phyloP scores from a whole-genome alignment of 805 yeast species.

The Myxozyma melibiosi region DNA sequence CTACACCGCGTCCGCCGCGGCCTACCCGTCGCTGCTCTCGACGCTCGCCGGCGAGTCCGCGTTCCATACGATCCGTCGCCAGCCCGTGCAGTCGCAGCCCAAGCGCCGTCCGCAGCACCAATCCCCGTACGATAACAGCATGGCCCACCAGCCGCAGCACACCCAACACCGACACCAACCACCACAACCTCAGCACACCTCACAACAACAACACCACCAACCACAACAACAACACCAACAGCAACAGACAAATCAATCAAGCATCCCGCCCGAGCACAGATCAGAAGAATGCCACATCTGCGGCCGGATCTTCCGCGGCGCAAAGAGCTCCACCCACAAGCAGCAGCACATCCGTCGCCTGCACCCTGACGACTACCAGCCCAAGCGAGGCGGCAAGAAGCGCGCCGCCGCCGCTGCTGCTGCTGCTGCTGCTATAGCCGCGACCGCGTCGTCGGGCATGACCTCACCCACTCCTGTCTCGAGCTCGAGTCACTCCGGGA shows the following conservation, averaged over 20 bases:
- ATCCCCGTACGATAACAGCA: neutral
- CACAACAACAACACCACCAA: neutral
- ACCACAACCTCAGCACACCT: conserved; percentile 24
- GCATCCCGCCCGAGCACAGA: conserved; percentile 31
- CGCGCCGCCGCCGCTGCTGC: conserved; percentile 32
- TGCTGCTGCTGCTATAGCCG: conserved; percentile 6
- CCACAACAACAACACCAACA: conserved; percentile 15
- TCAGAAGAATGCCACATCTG: conserved; percentile 49
- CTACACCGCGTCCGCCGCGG: neutral
- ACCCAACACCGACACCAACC: conserved; percentile 6
- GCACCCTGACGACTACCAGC: conserved; percentile 51
- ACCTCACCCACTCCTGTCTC: too few relatives aligned
- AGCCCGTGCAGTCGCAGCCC: neutral
- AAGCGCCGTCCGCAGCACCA: neutral
- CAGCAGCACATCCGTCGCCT: conserved; percentile 53
- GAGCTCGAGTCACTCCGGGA: too few relatives aligned
- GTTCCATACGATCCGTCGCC: conserved; percentile 7
- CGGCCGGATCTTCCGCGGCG: conserved; percentile 50
- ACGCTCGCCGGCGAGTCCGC: conserved; percentile 8
- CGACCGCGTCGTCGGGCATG: neutral
- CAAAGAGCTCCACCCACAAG: conserved; percentile 51
- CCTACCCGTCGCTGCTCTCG: conserved; percentile 1
- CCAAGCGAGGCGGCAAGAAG: conserved; percentile 52
- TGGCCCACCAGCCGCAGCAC: conserved; percentile 1
- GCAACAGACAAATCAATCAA: neutral